A percentile compares a stretch with the other conserved stretches of the same genome.
phyloP scores from a whole-genome alignment of 75 land plant species.

The Isoetes taiwanensis region DNA sequence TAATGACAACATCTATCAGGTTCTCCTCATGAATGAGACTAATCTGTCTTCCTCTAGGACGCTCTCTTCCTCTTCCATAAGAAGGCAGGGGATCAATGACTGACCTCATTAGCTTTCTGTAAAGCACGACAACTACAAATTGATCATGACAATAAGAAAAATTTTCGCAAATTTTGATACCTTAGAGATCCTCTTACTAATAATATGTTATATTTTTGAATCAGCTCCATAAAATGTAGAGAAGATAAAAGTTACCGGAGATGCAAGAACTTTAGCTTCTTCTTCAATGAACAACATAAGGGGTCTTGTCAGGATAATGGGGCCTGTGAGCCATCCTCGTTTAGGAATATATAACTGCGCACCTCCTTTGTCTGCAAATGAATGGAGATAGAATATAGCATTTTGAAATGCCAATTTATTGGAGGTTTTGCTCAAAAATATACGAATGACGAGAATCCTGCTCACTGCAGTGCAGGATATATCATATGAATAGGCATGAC shows the following conservation, averaged over 20 bases:
- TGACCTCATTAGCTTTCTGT: too few relatives aligned
- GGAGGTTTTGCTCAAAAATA: slow-evolving; percentile 52
- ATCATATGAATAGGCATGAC: too few relatives aligned
- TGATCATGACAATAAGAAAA: too few relatives aligned
- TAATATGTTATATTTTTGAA: too few relatives aligned
- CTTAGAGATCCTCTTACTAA: too few relatives aligned
- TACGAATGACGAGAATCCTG: too few relatives aligned
- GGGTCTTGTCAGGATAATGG: slow-evolving; percentile 68
- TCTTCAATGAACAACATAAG: slow-evolving; percentile 50
- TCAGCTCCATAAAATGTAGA: too few relatives aligned
- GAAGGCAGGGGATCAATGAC: slow-evolving; percentile 50
- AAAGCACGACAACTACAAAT: too few relatives aligned
- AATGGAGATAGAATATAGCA: slow-evolving; percentile 70
- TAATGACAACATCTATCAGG: slow-evolving; percentile 46
- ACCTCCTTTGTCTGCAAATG: slow-evolving; percentile 77
- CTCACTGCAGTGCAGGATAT: too few relatives aligned
- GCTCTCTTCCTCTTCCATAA: slow-evolving; percentile 52
- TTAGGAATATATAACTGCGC: slow-evolving; percentile 76
- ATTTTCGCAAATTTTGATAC: too few relatives aligned
- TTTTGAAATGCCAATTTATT: slow-evolving; percentile 84
- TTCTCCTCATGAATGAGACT: slow-evolving; percentile 48
- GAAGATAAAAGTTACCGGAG: slow-evolving; percentile 31
- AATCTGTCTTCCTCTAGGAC: slow-evolving; percentile 39
- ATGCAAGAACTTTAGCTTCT: slow-evolving; percentile 62
- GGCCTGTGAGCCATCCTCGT: slow-evolving; percentile 74